phyloP scores from a whole-genome alignment of 768 basidiomycete species.

The Serendipita sp. region DNA sequence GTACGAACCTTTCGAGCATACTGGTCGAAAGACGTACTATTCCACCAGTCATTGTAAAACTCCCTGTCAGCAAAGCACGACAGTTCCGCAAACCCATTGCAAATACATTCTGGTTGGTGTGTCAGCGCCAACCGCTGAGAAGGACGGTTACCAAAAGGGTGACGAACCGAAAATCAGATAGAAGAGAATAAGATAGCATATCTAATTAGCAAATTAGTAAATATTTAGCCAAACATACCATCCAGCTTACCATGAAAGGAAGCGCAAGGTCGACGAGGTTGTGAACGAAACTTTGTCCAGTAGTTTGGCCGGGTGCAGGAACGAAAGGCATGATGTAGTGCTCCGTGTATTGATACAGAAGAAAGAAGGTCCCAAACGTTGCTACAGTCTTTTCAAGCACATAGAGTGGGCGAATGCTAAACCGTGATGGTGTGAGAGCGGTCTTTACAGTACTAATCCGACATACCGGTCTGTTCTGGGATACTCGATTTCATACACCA shows the following conservation, averaged over 20 bases:
- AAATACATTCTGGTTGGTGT: conserved; percentile 56
- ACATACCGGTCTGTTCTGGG: conserved; percentile 70
- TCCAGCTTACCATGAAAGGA: conserved; percentile 54
- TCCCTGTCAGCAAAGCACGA: conserved; percentile 93
- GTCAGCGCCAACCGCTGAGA: no score
- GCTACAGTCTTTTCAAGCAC: conserved; percentile 61
- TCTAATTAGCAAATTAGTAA: conserved; percentile 15
- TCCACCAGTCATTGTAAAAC: conserved; percentile 99
- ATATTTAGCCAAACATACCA: background rate
- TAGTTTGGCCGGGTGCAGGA: conserved; percentile 40
- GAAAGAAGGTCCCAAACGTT: conserved; percentile 87
- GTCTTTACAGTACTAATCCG: background rate
- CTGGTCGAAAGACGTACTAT: conserved; percentile 91
- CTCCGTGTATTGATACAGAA: conserved; percentile 74
- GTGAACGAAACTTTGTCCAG: conserved; percentile 53
- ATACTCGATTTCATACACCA: conserved; percentile 95
- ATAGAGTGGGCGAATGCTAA: conserved; percentile 44
- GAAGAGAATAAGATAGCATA: conserved; percentile 74
- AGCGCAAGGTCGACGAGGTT: conserved; percentile 73
- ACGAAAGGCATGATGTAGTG: conserved; percentile 80
- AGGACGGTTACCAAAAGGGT: conserved; percentile 1
- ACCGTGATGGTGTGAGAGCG: background rate
- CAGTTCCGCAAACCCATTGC: conserved; percentile 87
- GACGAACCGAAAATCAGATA: conserved; percentile 65
- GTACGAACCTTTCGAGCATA: conserved; percentile 94